These are phyloP conservation scores for Oenanthe javanica DNA, from an alignment of 140 eudicot species.

Conservation along the genomic window DNA sequence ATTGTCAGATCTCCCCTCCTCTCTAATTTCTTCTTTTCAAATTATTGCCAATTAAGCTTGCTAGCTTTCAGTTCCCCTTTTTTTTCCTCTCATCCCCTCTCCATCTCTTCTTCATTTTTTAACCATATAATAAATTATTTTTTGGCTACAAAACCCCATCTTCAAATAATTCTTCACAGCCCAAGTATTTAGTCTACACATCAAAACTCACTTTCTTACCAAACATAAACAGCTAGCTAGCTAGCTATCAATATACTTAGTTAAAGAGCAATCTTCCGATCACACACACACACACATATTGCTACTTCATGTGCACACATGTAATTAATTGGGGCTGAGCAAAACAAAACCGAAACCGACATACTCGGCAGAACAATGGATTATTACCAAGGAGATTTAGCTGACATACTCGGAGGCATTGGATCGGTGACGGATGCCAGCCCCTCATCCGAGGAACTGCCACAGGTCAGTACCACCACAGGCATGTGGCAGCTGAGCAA, in stretches of 20 bases:
- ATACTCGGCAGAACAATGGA: conserved; percentile 33
- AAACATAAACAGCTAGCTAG: neutral
- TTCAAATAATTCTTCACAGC: conserved; percentile 16
- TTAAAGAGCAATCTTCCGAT: neutral
- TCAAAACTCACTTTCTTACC: conserved; percentile 20
- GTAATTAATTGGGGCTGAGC: neutral
- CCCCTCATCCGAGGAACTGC: neutral
- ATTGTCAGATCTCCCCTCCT: conserved; percentile 30
- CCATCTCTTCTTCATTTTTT: neutral
- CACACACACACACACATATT: neutral
- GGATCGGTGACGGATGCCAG: neutral
- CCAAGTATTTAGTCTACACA: neutral
- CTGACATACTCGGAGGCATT: conserved; percentile 62
- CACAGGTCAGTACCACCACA: neutral
- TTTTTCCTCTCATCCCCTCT: neutral
- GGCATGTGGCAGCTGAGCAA: conserved; percentile 37
- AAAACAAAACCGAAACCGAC: too few species aligned
- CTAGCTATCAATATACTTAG: neutral
- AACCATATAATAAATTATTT: neutral
- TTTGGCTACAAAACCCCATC: neutral
- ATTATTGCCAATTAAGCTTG: neutral
- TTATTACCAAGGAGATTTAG: conserved; percentile 64
- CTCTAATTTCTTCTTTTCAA: neutral
- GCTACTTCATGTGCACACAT: conserved; percentile 3
- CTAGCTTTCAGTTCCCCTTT: neutral